Base-by-base conservation (phyloP, 2,329 filamentous ascomycete genomes). In the Apiospora pterosperma region DNA sequence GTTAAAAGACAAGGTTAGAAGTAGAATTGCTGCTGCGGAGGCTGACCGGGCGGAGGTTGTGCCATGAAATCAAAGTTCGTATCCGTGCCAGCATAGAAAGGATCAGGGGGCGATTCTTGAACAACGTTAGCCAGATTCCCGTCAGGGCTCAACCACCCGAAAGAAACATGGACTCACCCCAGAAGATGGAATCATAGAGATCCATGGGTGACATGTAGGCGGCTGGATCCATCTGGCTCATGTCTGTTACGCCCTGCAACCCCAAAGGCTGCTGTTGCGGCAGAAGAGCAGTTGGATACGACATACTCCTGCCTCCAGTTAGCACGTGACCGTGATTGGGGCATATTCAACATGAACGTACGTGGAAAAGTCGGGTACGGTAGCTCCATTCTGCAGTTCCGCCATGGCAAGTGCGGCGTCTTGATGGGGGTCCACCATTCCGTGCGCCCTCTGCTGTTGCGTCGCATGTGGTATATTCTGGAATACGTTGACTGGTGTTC, bases 151-250 rank as follows among this genome's bases (percentile, higher is more conserved):
- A 21, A 55, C 61, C 64, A 41, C 36, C 7, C 12, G 60, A 38
- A 23, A 62, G 41, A 23, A 62, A 62, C 38, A n/a, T 67, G 36
- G 36, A 79, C 85, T 74, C 76, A 89, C 87, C 87, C 82, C 86
- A 89, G 78, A 89, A 90, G 58, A 90, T 90, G 4, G 86, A 88
- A 70, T 90, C 87, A 72, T 89, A 90, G 0, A 90, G 76, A 66
- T 90, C 88, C 86, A 90, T 87, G 0, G 88, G 88, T 41, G 87
- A 88, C 81, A 90, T 86, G 68, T 87, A 85, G 38, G 85, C 79
- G 3, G 83, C 79, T 19, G 85, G 84, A 66, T 89, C 87, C 12
- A 85, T 76, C 39, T 79, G 75, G 60, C 77, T 75, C 61, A 87
- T 75, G 58, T 82, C 82, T 7, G 83, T 75, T 38, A 86, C 72